Base-by-base conservation (phyloP, 2,329 filamentous ascomycete species). In the Akanthomyces dipterigenus region DNA sequence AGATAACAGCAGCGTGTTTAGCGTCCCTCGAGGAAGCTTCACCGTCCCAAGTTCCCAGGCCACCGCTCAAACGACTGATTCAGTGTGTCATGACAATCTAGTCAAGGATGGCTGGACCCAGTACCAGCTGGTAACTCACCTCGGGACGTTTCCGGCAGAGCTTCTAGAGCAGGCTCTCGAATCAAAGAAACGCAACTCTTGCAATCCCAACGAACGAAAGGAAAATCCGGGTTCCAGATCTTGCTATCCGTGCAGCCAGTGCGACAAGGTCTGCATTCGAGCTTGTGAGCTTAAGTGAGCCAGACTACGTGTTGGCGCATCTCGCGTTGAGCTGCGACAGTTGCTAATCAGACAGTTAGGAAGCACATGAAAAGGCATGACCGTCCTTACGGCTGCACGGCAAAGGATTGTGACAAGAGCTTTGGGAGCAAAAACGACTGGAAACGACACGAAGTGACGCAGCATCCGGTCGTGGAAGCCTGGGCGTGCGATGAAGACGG, bases 371-470 rank as follows among this genome's bases (percentile, higher is more conserved):
- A 91, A 70, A 85, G 92, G 1, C 93, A 97, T 71, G 81, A 84
- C 8, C 87, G 86, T 65, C 93, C 91, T 0, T 96, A 93, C 64
- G 87, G 86, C 14, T 97, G 93, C 72, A 96, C 91, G 0, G 89
- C 87, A 65, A 73, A 78, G 9, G 74, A 76, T 34, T 96, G 93
- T 69, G 72, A 75, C 54, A 92, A 91, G 69, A 78, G 71, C 0
- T 96, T 96, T 66, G 93, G 93, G n/a, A 93, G 89, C 72, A 96
- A 96, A 70, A 93, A 91, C 63, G 93, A 97, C 73, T 97, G 86
- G 93, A 96, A 96, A 71, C 85, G 93, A 1, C 93, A 97, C 69
- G 93, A 97, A 69, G 88, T 86, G 65, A 86, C 83, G 18, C 89
- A 93, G 68, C 92, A 96, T 71, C 85, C 83, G 63, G 84, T 88